Conservation (phyloP, 2,329 filamentous ascomycete genomes). For the Neonectria sp. region DNA sequence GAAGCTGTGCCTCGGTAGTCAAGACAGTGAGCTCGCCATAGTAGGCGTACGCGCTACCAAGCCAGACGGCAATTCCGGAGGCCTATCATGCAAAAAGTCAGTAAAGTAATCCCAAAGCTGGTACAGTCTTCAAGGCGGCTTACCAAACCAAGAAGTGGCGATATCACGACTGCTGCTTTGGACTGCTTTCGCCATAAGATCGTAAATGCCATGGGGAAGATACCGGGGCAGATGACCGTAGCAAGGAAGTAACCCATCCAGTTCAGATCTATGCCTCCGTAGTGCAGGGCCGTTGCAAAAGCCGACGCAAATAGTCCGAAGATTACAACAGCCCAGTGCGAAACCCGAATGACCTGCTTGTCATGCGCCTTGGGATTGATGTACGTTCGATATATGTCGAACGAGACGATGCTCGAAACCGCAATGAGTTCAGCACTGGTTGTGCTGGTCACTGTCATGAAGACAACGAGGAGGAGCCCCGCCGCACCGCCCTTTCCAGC, state of each 20-base stretch:
- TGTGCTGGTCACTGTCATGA: conserved; percentile 89
- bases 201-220: conserved; percentile 29
- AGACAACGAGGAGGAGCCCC: conserved; percentile 82
- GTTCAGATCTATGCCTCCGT: conserved; percentile 25
- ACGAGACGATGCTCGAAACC: conserved; percentile 85
- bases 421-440: conserved; percentile 76
- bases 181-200: conserved; percentile 29
- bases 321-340: conserved; percentile 23
- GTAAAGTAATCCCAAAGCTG: not conserved
- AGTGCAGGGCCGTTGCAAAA: conserved; percentile 25
- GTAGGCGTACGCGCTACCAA: conserved; percentile 24
- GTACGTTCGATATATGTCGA: conserved; percentile 88
- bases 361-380: conserved; percentile 82
- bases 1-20: conserved; percentile 27
- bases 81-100: not conserved
- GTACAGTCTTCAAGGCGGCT: not conserved
- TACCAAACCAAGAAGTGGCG: conserved; percentile 25
- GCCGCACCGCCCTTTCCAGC: conserved; percentile 84
- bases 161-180: conserved; percentile 20
- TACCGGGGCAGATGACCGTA: conserved; percentile 22
- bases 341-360: conserved; percentile 64
- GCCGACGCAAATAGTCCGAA: conserved; percentile 27
- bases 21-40: conserved; percentile 24
- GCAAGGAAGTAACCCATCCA: conserved; percentile 31
- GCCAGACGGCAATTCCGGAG: conserved; percentile 24